These are phyloP conservation scores for Psilocybe subaeruginosa DNA, from an alignment of 768 basidiomycete species.

Conservation along the genomic window DNA sequence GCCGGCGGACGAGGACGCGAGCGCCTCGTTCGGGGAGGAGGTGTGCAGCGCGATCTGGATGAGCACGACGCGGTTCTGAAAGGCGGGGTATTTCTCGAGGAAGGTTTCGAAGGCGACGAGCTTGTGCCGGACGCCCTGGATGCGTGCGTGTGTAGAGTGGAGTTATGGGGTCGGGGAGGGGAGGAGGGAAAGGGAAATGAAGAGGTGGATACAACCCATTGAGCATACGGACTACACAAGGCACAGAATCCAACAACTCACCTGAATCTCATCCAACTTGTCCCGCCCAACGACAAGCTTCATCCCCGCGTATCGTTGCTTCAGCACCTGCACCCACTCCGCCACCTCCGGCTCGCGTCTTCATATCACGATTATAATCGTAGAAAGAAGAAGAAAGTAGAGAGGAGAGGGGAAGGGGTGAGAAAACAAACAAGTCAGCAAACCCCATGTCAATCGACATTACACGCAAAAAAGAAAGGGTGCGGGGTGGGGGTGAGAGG, in stretches of 20 bases:
- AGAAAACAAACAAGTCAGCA: background rate
- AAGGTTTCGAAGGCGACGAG: slow-evolving; percentile 83
- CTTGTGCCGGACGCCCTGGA: slow-evolving; percentile 75
- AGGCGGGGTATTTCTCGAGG: slow-evolving; percentile 78
- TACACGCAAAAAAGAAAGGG: too few relatives aligned
- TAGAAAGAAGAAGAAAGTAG: background rate
- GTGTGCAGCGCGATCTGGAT: slow-evolving; percentile 90
- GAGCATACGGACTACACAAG: too few relatives aligned
- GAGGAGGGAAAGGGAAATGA: too few relatives aligned
- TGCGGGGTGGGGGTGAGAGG: too few relatives aligned
- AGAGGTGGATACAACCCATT: too few relatives aligned
- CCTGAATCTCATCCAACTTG: slow-evolving; percentile 86
- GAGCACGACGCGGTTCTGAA: slow-evolving; percentile 78
- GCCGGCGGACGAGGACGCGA: slow-evolving; percentile 35
- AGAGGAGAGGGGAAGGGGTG: background rate
- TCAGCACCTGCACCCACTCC: slow-evolving; percentile 82
- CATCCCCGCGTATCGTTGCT: slow-evolving; percentile 83
- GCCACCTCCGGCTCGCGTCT: slow-evolving; percentile 77
- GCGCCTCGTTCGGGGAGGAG: slow-evolving; percentile 68
- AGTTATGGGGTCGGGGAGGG: too few relatives aligned
- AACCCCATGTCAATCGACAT: background rate
- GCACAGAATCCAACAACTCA: background rate
- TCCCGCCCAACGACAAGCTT: slow-evolving; percentile 88
- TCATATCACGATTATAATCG: background rate
- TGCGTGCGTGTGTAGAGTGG: too few relatives aligned